Percentiles rank a stretch among this genome's conserved stretches.
phyloP scores from a whole-genome alignment of 805 yeast species.

The Helenozyma baotianmanensis region DNA sequence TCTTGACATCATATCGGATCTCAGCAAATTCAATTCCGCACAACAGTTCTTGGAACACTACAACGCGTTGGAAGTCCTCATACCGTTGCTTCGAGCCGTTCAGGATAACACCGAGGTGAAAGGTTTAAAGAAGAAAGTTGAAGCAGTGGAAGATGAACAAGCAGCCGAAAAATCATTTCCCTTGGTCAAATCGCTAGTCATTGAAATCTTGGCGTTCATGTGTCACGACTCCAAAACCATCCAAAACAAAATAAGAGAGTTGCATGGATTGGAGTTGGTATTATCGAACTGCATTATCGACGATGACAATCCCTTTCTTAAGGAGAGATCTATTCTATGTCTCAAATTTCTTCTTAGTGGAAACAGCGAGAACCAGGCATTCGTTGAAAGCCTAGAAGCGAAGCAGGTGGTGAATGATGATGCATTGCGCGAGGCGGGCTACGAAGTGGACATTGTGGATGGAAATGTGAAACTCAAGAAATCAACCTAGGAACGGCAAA shows the following conservation, averaged over 20 bases:
- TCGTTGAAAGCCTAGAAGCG: constrained; percentile 78
- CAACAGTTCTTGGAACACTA: constrained; percentile 40
- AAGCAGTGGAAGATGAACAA: constrained; percentile 4
- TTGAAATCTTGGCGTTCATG: constrained; percentile 62
- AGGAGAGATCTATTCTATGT: constrained; percentile 81
- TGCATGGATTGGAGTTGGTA: constrained; percentile 66
- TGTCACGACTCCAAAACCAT: constrained; percentile 46
- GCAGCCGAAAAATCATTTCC: constrained; percentile 42
- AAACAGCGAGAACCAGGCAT: constrained; percentile 67
- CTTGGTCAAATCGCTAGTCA: constrained; percentile 56
- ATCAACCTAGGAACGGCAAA: constrained; percentile 2
- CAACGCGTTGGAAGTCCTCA: constrained; percentile 29
- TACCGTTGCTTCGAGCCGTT: constrained; percentile 34
- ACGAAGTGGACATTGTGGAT: constrained; percentile 63
- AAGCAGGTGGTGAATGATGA: constrained; percentile 54
- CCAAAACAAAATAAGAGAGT: constrained; percentile 64
- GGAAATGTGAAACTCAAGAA: constrained; percentile 63
- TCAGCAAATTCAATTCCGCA: constrained; percentile 37
- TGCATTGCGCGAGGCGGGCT: constrained; percentile 65
- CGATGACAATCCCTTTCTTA: constrained; percentile 80
- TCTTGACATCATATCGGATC: constrained; percentile 40
- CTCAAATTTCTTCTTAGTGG: constrained; percentile 60
- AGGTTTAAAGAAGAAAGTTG: constrained; percentile 2
- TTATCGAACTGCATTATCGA: constrained; percentile 83
- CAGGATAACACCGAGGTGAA: constrained; percentile 33